Conservation (phyloP, 1,284 basidiomycete genomes). For the Boletus sp. region DNA sequence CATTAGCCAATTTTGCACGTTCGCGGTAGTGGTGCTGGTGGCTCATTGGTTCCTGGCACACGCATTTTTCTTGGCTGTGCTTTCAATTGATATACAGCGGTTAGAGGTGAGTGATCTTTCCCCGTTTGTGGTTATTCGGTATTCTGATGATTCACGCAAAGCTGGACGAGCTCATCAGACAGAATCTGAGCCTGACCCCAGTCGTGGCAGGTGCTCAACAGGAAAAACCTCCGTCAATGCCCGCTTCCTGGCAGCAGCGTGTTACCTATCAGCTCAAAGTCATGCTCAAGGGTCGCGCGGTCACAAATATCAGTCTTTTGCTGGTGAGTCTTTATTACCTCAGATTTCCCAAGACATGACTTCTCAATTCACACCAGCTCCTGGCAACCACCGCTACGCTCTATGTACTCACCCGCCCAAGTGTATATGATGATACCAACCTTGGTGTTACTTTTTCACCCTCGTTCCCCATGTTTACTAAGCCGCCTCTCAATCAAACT, state of each 20-base stretch:
- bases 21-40: constrained; percentile 90
- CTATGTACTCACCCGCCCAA: constrained; percentile 64
- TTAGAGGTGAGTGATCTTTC: constrained; percentile 56
- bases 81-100: constrained; percentile 88
- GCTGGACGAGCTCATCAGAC: constrained; percentile 75
- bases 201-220: constrained; percentile 29
- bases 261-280: constrained; percentile 42
- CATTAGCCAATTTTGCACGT: constrained; percentile 90
- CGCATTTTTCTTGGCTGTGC: constrained; percentile 86
- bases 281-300: constrained; percentile 66
- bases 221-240: constrained; percentile 32
- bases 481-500: constrained; percentile 29
- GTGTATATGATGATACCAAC: constrained; percentile 37
- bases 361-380: constrained; percentile 43
- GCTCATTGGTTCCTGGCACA: constrained; percentile 96
- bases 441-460: constrained; percentile 21
- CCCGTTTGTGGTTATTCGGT: neutral
- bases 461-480: constrained; percentile 36
- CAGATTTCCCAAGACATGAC: constrained; percentile 2
- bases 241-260: constrained; percentile 45
- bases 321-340: constrained; percentile 47
- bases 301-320: constrained; percentile 76
- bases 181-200: constrained; percentile 52
- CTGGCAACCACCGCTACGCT: constrained; percentile 69
- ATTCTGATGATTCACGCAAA: constrained; percentile 31